Evolutionary conservation across 495 filamentous ascomycete species (phyloP).

Genomic region (Melanomma pulvis-pyrius): DNA sequence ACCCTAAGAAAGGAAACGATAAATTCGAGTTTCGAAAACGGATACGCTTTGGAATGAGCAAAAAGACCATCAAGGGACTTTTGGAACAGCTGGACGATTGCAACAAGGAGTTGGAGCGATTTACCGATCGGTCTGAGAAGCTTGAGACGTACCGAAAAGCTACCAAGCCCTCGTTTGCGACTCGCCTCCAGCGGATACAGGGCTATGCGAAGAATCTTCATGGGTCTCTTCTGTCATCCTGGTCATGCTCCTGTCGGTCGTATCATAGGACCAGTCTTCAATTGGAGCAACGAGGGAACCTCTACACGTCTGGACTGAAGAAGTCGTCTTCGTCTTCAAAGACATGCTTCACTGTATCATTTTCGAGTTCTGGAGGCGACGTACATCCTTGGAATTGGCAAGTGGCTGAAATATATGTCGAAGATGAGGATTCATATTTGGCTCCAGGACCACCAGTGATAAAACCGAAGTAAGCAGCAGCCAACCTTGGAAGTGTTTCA

Average conservation of each 20-base stretch:
- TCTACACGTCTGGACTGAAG: slow-evolving; percentile 21
- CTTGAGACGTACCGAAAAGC: slow-evolving; percentile 31
- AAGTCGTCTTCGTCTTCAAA: background rate
- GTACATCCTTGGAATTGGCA: slow-evolving; percentile 33
- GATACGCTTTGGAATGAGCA: slow-evolving; percentile 35
- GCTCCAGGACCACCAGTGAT: background rate
- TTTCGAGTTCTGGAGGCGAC: slow-evolving; percentile 17
- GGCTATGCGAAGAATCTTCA: slow-evolving; percentile 32
- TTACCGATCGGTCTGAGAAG: slow-evolving; percentile 37
- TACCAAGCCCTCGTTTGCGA: slow-evolving; percentile 32
- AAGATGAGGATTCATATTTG: slow-evolving; percentile 18
- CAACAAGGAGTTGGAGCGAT: slow-evolving; percentile 39
- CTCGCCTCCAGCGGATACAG: slow-evolving; percentile 30
- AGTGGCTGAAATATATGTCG: slow-evolving; percentile 35
- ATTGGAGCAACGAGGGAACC: slow-evolving; percentile 29
- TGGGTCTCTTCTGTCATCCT: slow-evolving; percentile 24
- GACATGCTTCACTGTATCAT: slow-evolving; percentile 35
- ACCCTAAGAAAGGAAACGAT: slow-evolving; percentile 27
- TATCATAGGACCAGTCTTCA: slow-evolving; percentile 35
- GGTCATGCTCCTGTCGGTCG: slow-evolving; percentile 34
- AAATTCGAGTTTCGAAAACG: slow-evolving; percentile 38
- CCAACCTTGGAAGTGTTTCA: background rate
- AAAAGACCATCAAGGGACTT: slow-evolving; percentile 35
- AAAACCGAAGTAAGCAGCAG: slow-evolving; percentile 22
- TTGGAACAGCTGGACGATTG: slow-evolving; percentile 36